Percentiles rank a stretch among this genome's conserved stretches.
phyloP scores from a whole-genome alignment of 352 stramenopile genomes.

The Globisporangium mamillatum region DNA sequence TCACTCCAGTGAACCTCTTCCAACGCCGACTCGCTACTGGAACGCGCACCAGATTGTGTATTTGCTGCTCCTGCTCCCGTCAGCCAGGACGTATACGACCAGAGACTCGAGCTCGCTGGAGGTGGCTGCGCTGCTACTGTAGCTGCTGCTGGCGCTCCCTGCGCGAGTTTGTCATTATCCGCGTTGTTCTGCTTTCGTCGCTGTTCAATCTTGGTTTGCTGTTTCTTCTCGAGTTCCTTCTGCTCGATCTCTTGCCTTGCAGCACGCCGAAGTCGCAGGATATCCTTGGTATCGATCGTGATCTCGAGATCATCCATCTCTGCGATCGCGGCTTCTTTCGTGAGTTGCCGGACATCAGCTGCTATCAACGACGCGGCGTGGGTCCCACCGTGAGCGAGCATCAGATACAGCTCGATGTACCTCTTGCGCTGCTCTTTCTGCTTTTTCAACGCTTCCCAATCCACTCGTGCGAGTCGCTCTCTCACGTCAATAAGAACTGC shows the following conservation, averaged over 20 bases:
- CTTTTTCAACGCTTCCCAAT: conserved; percentile 52
- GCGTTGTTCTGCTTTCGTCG: conserved; percentile 3
- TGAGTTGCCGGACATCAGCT: conserved; percentile 30
- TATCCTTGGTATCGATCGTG: conserved; percentile 62
- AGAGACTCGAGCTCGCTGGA: conserved; percentile 45
- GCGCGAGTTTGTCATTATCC: conserved; percentile 10
- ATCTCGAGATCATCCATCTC: conserved; percentile 73
- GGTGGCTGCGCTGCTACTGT: conserved; percentile 21
- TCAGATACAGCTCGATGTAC: conserved; percentile 67
- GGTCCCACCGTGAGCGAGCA: conserved; percentile 18
- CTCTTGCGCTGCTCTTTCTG: conserved; percentile 32
- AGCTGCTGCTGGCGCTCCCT: not conserved
- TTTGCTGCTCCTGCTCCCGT: conserved; percentile 9
- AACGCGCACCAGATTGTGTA: not conserved
- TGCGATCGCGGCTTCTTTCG: conserved; percentile 43
- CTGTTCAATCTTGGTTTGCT: conserved; percentile 33
- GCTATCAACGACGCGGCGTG: conserved; percentile 41
- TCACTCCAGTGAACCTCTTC: conserved; percentile 79
- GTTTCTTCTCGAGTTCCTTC: conserved; percentile 30
- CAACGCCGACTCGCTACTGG: not conserved
- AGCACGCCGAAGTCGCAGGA: conserved; percentile 54
- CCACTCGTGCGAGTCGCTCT: conserved; percentile 63
- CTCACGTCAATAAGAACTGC: conserved; percentile 71
- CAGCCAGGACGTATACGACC: conserved; percentile 79
- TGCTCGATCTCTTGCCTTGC: conserved; percentile 44